Conservation (phyloP, 169 alveolate genomes). For the Cryptosporidium sp. region DNA sequence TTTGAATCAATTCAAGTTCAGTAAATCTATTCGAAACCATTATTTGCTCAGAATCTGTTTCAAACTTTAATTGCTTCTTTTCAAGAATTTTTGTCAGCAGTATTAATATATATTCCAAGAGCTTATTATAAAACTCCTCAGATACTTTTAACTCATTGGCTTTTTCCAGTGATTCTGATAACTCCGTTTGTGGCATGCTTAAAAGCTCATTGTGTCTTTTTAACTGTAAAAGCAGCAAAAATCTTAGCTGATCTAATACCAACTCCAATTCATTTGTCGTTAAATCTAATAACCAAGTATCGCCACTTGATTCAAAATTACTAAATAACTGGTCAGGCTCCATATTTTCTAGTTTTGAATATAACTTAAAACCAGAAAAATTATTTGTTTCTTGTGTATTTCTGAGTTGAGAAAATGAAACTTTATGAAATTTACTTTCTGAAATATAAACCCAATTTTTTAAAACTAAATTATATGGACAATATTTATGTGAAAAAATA, state of each 20-base stretch:
- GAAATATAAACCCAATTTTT: background rate
- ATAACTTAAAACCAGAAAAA: background rate
- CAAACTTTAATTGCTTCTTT: background rate
- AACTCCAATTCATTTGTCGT: background rate
- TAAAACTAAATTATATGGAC: background rate
- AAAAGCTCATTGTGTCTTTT: background rate
- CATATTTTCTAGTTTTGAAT: background rate
- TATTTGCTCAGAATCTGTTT: background rate
- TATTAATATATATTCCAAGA: background rate
- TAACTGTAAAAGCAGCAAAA: background rate
- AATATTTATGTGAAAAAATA: background rate
- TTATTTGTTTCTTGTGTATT: background rate
- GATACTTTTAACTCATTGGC: background rate
- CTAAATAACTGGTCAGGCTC: background rate
- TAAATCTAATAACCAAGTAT: background rate
- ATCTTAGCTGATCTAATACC: background rate
- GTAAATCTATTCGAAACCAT: background rate
- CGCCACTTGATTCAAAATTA: background rate
- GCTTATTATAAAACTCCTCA: background rate
- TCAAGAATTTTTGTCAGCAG: background rate
- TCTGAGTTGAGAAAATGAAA: background rate
- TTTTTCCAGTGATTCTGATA: background rate
- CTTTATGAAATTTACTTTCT: background rate
- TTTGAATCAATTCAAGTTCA: constrained; percentile 1
- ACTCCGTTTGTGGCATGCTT: background rate